These are phyloP conservation scores for Guadua angustifolia DNA, from an alignment of 176 grass and related monocot species.

Conservation along the genomic window DNA sequence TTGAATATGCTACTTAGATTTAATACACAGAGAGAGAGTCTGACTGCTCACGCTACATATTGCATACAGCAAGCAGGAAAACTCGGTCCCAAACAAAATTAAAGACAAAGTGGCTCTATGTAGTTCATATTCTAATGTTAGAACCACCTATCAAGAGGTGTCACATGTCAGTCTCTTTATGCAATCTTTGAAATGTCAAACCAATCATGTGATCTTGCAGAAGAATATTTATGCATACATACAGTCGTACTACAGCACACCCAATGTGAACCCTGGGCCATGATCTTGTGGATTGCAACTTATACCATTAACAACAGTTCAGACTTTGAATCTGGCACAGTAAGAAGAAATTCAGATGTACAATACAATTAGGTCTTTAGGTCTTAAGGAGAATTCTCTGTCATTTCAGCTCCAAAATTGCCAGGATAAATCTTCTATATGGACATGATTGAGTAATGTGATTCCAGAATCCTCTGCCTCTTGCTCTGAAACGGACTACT, in stretches of 20 bases:
- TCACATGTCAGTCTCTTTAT: slow-evolving; percentile 17
- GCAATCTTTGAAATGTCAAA: slow-evolving; percentile 32
- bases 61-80: neutral
- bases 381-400: neutral
- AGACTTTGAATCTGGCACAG: neutral
- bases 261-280: slow-evolving; percentile 9
- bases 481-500: slow-evolving; percentile 40
- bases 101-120: neutral
- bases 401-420: neutral
- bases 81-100: neutral
- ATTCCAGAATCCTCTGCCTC: slow-evolving; percentile 52
- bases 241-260: slow-evolving; percentile 10
- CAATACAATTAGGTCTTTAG: slow-evolving; percentile 7
- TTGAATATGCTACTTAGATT: neutral
- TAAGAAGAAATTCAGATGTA: neutral
- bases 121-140: slow-evolving; percentile 4
- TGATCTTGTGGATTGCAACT: slow-evolving; percentile 20
- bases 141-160: slow-evolving; percentile 26
- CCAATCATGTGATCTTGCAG: slow-evolving; percentile 35
- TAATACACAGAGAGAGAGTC: neutral
- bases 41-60: neutral
- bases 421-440: slow-evolving; percentile 21
- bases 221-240: slow-evolving; percentile 30
- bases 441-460: slow-evolving; percentile 49
- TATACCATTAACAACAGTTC: slow-evolving; percentile 34